These are phyloP conservation scores for Lineolata rhizophorae DNA, from an alignment of 495 filamentous ascomycete genomes.

Conservation along the genomic window DNA sequence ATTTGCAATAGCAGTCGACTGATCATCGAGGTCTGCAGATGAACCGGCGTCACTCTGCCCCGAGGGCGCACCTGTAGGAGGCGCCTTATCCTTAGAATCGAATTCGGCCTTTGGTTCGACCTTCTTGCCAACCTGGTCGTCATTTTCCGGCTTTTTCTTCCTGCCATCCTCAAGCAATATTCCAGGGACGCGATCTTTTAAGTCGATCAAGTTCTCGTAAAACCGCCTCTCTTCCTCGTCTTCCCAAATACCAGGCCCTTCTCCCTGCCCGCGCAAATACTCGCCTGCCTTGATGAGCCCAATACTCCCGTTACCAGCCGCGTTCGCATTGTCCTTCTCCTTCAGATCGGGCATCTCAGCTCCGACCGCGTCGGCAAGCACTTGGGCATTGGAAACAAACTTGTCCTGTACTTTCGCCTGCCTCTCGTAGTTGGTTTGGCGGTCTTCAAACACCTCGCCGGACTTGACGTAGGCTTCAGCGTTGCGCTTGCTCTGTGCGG, in stretches of 20 bases:
- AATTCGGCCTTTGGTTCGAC: constrained; percentile 9
- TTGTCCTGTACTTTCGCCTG: constrained; percentile 79
- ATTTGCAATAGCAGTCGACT: constrained; percentile 84
- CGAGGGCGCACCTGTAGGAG: too few relatives aligned
- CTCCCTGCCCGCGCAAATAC: constrained; percentile 70
- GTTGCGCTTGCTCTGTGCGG: constrained; percentile 70
- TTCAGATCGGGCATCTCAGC: constrained; percentile 89
- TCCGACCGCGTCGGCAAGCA: constrained; percentile 67
- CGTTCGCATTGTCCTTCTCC: constrained; percentile 49
- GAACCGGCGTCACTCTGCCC: constrained; percentile 28
- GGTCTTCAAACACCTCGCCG: constrained; percentile 95
- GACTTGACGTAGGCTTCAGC: constrained; percentile 97
- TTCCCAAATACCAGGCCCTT: constrained; percentile 96
- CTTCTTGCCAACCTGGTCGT: constrained; percentile 23
- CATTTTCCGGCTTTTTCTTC: constrained; percentile 62
- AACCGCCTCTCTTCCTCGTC: constrained; percentile 95
- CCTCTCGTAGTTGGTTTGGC: constrained; percentile 88
- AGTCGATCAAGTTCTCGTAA: constrained; percentile 87
- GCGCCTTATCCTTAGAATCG: constrained; percentile 24
- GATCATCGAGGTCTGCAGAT: constrained; percentile 41
- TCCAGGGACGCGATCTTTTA: constrained; percentile 86
- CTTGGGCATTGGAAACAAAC: constrained; percentile 73
- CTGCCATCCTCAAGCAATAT: constrained; percentile 86
- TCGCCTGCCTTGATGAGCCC: constrained; percentile 88
- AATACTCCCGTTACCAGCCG: constrained; percentile 48